Base-by-base conservation (phyloP, 169 alveolate species). In the Plasmodium coatneyi region DNA sequence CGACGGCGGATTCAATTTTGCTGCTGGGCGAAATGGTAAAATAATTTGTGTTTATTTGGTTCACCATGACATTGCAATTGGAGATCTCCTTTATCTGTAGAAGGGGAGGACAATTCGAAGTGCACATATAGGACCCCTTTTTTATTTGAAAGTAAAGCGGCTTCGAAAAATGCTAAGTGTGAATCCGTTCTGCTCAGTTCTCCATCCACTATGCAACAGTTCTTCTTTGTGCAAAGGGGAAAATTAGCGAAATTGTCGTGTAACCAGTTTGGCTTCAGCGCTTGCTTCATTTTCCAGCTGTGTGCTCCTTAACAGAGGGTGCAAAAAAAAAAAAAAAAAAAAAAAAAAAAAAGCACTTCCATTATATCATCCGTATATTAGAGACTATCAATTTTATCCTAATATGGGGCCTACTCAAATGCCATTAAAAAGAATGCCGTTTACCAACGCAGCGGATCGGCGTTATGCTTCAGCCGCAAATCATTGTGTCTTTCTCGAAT, bases 401-500 rank as follows among this genome's bases (percentile, higher is more conserved):
- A 72, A 30, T 41, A 80, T 43, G 22, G 36, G 70, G 5, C 43
- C n/a, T 36, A 43, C 71, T 83, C 46, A 71, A 36, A 19, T 71
- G 52, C 76, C 4, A 70, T 14, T 71, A 71, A 70, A 83, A 19
- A 28, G 22, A 70, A 14, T n/a, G 1, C 25, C 5, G 7, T 10
- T 54, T 34, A 87, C 93, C 93, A 87, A 6, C 1, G n/a, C 82
- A 87, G n/a, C 41, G 93, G 89, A 36, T 87, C 66, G 5, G 87
- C 89, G 49, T 78, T 78, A 46, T 87, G 93, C 71, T 87, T 87
- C 49, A 79, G 54, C 80, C 93, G 34, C 32, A 87, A 78, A 30
- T 87, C 93, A 22, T 87, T 78, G 72, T 87, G 93, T 78, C 93
- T 87, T 60, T 87, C 93, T 54, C 16, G 14, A 41, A 87, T 87